Evolutionary conservation across 1,139 yeast genomes (phyloP).

Genomic region (Blastobotrys persicus): DNA sequence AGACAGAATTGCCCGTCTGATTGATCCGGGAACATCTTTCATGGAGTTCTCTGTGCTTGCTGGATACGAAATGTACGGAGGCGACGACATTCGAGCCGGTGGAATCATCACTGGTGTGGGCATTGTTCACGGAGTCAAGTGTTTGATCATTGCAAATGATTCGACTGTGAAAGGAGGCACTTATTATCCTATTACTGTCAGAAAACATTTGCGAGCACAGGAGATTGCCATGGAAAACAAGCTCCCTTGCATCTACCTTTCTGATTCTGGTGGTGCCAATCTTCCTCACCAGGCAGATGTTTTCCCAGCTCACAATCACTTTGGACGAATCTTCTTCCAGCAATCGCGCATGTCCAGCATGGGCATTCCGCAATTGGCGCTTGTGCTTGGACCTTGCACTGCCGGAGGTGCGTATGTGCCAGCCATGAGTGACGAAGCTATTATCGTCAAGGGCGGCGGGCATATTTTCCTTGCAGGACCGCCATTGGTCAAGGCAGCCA

Average conservation of each 20-base stretch:
- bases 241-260: constrained; percentile 36
- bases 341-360: constrained; percentile 37
- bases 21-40: constrained; percentile 38
- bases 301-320: constrained; percentile 39
- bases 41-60: constrained; percentile 36
- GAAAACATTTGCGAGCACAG: constrained; percentile 38
- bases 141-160: constrained; percentile 38
- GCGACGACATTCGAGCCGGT: constrained; percentile 37
- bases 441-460: constrained; percentile 38
- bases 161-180: constrained; percentile 40
- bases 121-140: constrained; percentile 34
- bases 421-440: constrained; percentile 39
- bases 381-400: constrained; percentile 40
- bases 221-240: constrained; percentile 37
- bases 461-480: constrained; percentile 40
- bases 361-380: constrained; percentile 37
- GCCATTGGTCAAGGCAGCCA: constrained; percentile 40
- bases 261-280: constrained; percentile 41
- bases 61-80: constrained; percentile 35
- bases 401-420: constrained; percentile 43
- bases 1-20: constrained; percentile 34
- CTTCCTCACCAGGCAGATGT: constrained; percentile 40
- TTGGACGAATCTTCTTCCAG: constrained; percentile 38
- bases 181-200: constrained; percentile 39
- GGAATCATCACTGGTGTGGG: constrained; percentile 40